Base-by-base conservation (phyloP, 306 rosid species). In the Sicyos edulis region DNA sequence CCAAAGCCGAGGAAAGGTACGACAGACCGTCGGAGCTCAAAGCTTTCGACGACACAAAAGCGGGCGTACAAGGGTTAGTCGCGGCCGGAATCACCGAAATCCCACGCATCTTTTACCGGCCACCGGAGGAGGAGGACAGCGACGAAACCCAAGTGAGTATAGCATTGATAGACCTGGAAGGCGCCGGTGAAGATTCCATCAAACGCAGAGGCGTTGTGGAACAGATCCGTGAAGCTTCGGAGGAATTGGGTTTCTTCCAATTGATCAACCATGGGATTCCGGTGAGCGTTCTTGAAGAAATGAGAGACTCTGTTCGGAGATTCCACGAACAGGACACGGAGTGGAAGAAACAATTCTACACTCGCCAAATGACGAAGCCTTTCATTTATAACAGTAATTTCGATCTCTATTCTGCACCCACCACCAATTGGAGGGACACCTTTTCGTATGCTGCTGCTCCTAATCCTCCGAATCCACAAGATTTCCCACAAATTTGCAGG, bases 401-500 rank as follows among this genome's bases (percentile, higher is more conserved):
- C 29, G 81, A 80, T 80, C 37, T 82, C 11, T 85, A 61, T 19
- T 60, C 4, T 7, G 74, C 67, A 2, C 50, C 74, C 0, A 16
- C 80, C 6, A 21, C 80, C 52, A 72, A 52, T 62, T 89, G 90
- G 92, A 87, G 80, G 69, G 92, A 87, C 15, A 19, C 87, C 0
- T 54, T 85, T 52, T 0, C 0, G 1, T 77, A 74, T 16, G 1
- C 2, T 0, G 0, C 76, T 57, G 79, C 75, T 60, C 89, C 87
- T 21, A 11, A 57, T 75, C 70, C 81, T 22, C 85, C 87, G 9
- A 77, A 74, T 17, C 87, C 82, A 16, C 72, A 86, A 50, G 81
- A 85, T 0, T 53, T 83, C 53, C 92, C 90, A 14, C 21, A 44
- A 10, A 64, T 73, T 9, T 88, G 85, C 85, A 86, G 86, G 91